A percentile compares a stretch with the other conserved stretches of the same genome.
Evolutionary conservation across 306 rosid genomes (phyloP).

Genomic region (Cajanus cajan): DNA sequence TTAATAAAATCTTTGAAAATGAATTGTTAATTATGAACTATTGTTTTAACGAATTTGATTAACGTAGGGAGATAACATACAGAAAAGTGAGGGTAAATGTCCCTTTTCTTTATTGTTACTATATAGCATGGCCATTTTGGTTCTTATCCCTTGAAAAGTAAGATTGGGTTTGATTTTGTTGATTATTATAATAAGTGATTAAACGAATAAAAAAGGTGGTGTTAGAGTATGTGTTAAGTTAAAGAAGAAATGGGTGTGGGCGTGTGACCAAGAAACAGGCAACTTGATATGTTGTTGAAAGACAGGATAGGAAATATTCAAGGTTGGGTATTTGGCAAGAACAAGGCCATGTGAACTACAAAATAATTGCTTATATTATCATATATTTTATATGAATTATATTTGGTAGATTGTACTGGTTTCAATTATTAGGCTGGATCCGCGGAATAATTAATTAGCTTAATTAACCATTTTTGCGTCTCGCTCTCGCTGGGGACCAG

Average conservation of each 20-base stretch:
- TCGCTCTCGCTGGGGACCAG: neutral
- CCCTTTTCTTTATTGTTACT: neutral
- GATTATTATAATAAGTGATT: slow-evolving; percentile 18
- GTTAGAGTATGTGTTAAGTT: slow-evolving; percentile 18
- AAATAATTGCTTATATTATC: slow-evolving; percentile 1
- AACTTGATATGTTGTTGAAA: neutral
- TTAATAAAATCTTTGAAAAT: too few relatives aligned
- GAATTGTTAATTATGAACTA: too few relatives aligned
- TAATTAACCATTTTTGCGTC: neutral
- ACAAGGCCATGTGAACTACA: slow-evolving; percentile 9
- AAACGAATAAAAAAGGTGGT: neutral
- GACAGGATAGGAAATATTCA: neutral
- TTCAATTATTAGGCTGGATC: neutral
- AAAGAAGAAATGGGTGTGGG: neutral
- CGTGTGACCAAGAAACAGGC: slow-evolving; percentile 1
- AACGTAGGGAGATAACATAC: too few relatives aligned
- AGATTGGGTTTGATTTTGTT: slow-evolving; percentile 26
- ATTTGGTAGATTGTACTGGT: neutral
- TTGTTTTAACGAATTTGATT: too few relatives aligned
- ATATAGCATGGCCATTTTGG: neutral
- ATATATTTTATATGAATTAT: neutral
- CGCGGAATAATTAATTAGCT: neutral
- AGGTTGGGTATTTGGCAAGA: neutral
- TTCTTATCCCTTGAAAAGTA: slow-evolving; percentile 12
- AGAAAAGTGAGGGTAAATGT: neutral